These are phyloP conservation scores for Xylariomycetidae sp. DNA, from an alignment of 2,329 filamentous ascomycete species.

Conservation along the genomic window DNA sequence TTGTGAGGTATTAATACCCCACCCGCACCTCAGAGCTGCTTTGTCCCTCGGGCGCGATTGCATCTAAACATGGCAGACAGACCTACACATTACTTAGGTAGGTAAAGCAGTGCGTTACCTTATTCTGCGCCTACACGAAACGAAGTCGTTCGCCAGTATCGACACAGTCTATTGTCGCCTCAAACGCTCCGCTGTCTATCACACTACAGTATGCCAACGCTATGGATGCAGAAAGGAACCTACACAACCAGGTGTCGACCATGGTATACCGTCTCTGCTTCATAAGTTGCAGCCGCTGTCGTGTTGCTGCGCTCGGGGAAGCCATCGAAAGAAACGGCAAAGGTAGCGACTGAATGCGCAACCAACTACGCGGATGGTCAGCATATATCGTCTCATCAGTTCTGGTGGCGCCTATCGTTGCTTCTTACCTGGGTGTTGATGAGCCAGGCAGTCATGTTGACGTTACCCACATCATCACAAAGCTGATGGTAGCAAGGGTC, in stretches of 20 bases:
- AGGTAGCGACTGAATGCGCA: constrained; percentile 67
- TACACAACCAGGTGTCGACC: constrained; percentile 43
- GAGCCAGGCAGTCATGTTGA: constrained; percentile 56
- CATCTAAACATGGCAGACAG: too few relatives aligned
- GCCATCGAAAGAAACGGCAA: constrained; percentile 57
- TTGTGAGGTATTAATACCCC: too few relatives aligned
- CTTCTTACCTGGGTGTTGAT: constrained; percentile 50
- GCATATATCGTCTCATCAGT: not conserved
- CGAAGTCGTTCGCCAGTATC: too few relatives aligned
- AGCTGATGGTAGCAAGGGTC: constrained; percentile 58
- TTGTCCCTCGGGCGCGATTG: too few relatives aligned
- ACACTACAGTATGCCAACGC: not conserved
- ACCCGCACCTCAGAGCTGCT: too few relatives aligned
- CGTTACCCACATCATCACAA: constrained; percentile 52
- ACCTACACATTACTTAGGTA: too few relatives aligned
- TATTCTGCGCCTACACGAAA: too few relatives aligned
- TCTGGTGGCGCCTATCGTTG: not conserved
- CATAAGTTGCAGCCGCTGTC: constrained; percentile 22
- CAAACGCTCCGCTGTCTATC: not conserved
- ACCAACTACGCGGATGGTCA: constrained; percentile 42
- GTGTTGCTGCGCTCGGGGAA: constrained; percentile 50
- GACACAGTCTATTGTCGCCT: not conserved
- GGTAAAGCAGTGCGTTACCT: too few relatives aligned
- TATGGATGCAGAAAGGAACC: constrained; percentile 2
- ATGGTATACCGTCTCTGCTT: constrained; percentile 40